phyloP scores from a whole-genome alignment of 768 basidiomycete genomes.

The Termitomyces sp. region DNA sequence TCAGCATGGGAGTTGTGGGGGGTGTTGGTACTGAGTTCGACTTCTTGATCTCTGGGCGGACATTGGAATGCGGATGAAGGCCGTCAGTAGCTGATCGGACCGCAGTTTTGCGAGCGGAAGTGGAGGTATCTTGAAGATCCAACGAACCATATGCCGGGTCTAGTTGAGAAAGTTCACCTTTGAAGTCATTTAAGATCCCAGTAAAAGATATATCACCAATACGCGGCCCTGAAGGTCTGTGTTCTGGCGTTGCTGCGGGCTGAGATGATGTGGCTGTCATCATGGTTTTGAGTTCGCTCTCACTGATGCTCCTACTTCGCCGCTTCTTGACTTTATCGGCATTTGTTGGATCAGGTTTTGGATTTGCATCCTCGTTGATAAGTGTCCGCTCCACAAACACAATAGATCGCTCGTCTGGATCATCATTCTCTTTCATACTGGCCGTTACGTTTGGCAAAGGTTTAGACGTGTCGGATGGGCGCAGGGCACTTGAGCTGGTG shows the following conservation, averaged over 20 bases:
- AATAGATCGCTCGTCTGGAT: conserved; percentile 53
- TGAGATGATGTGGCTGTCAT: conserved; percentile 33
- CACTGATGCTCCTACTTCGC: conserved; percentile 73
- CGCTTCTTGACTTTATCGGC: conserved; percentile 43
- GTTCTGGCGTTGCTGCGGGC: conserved; percentile 32
- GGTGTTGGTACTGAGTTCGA: conserved; percentile 14
- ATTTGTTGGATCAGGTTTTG: conserved; percentile 15
- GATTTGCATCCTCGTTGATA: conserved; percentile 29
- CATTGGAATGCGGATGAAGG: conserved; percentile 22
- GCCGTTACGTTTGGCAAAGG: conserved; percentile 62
- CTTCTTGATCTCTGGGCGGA: conserved; percentile 23
- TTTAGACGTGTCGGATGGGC: conserved; percentile 45
- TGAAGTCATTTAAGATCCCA: conserved; percentile 71
- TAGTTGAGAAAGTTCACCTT: conserved; percentile 67
- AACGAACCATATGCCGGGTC: conserved; percentile 54
- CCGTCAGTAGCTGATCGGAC: conserved; percentile 36
- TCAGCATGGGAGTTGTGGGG: conserved; percentile 27
- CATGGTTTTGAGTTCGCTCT: conserved; percentile 52
- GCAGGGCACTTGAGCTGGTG: conserved; percentile 24
- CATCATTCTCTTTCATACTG: conserved; percentile 37
- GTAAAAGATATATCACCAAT: conserved; percentile 45
- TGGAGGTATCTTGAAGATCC: conserved; percentile 66
- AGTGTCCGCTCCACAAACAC: conserved; percentile 53
- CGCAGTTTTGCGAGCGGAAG: conserved; percentile 46
- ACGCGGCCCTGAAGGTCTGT: conserved; percentile 15